These are phyloP conservation scores for Solanum dulcamara DNA, from an alignment of 257 asterid genomes.

Conservation along the genomic window DNA sequence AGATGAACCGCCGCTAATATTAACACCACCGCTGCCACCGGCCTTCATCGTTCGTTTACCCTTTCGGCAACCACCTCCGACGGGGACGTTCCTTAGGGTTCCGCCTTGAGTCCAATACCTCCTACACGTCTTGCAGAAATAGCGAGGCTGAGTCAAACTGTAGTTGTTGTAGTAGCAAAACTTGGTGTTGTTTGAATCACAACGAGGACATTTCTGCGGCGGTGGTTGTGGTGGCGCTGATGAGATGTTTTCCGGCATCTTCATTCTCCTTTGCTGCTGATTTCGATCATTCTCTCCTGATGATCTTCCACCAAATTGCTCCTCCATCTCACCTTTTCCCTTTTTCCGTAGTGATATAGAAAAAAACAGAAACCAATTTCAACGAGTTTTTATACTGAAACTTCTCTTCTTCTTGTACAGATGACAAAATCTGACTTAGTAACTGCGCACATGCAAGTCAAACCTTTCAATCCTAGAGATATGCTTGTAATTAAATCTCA, in stretches of 20 bases:
- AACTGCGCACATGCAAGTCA: slow-evolving; percentile 1
- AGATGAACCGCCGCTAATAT: not conserved
- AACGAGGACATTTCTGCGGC: slow-evolving; percentile 21
- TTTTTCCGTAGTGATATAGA: not conserved
- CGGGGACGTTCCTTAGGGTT: slow-evolving; percentile 26
- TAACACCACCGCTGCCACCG: too few relatives aligned
- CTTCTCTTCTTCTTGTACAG: not conserved
- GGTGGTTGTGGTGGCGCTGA: not conserved
- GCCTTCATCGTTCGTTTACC: slow-evolving; percentile 2
- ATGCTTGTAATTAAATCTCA: not conserved
- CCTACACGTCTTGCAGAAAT: slow-evolving; percentile 21
- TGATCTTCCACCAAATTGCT: not conserved
- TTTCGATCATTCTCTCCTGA: slow-evolving; percentile 2
- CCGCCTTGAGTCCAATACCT: slow-evolving; percentile 37
- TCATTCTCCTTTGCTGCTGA: slow-evolving; percentile 16
- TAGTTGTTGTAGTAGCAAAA: slow-evolving; percentile 28
- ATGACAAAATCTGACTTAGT: not conserved
- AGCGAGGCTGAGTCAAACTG: slow-evolving; percentile 23
- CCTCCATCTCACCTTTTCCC: slow-evolving; percentile 12
- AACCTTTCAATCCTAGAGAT: not conserved
- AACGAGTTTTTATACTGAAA: not conserved
- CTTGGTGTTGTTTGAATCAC: slow-evolving; percentile 21
- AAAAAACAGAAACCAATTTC: not conserved
- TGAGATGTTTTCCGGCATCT: slow-evolving; percentile 9
- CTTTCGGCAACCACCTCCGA: slow-evolving; percentile 23